These are phyloP conservation scores for Areca catechu DNA, from an alignment of 176 grass and related monocot species.

Conservation along the genomic window DNA sequence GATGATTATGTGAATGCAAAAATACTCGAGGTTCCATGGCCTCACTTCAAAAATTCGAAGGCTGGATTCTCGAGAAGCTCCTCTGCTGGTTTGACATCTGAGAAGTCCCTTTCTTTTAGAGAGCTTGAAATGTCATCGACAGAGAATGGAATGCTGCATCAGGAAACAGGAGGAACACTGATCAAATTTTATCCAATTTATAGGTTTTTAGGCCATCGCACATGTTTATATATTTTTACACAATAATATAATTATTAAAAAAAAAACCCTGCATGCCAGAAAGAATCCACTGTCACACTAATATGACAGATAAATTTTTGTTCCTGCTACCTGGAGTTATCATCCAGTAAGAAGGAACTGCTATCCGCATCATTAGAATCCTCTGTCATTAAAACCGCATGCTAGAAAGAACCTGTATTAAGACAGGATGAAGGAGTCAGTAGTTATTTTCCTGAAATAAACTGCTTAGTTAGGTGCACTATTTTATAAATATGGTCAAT, in stretches of 20 bases:
- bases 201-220: background rate
- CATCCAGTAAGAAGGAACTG: constrained; percentile 83
- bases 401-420: constrained; percentile 72
- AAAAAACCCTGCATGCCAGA: too few relatives aligned
- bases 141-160: constrained; percentile 90
- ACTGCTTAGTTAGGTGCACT: too few relatives aligned
- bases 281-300: too few relatives aligned
- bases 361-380: constrained; percentile 75
- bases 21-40: constrained; percentile 28
- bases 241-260: too few relatives aligned
- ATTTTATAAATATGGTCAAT: too few relatives aligned
- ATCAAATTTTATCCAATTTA: constrained; percentile 12
- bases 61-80: constrained; percentile 71
- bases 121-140: constrained; percentile 82
- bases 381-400: constrained; percentile 92
- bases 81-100: constrained; percentile 68
- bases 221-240: too few relatives aligned
- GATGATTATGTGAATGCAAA: constrained; percentile 4
- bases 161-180: background rate
- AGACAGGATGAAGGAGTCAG: background rate
- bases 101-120: constrained; percentile 82
- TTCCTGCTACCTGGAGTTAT: constrained; percentile 62
- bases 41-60: constrained; percentile 99
- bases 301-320: too few relatives aligned
- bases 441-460: too few relatives aligned